Percentiles rank a stretch among this genome's conserved stretches.
These are phyloP conservation scores for Astrocystis sublimbata DNA, from an alignment of 495 filamentous ascomycete species.

Conservation along the genomic window DNA sequence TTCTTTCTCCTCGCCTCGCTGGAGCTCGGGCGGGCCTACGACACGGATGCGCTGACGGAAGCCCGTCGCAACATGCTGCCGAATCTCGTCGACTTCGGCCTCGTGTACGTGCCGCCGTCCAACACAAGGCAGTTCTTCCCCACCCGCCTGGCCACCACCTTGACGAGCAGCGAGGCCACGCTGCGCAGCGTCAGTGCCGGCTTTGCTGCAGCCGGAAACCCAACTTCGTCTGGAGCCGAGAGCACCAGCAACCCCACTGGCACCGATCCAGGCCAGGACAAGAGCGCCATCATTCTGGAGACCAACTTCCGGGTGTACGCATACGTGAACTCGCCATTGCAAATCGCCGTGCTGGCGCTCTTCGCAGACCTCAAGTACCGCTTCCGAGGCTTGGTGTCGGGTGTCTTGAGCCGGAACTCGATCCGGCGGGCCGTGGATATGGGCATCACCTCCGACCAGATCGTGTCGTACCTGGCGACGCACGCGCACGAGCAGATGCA, in stretches of 20 bases:
- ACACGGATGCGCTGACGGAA: constrained; percentile 72
- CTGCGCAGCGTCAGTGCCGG: constrained; percentile 61
- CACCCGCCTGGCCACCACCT: constrained; percentile 89
- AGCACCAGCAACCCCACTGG: constrained; percentile 29
- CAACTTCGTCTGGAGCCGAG: constrained; percentile 47
- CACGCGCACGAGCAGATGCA: constrained; percentile 93
- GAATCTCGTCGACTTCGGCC: constrained; percentile 84
- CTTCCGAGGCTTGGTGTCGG: constrained; percentile 89
- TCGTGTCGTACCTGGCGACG: constrained; percentile 81
- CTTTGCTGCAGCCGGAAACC: constrained; percentile 47
- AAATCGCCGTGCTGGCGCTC: constrained; percentile 90
- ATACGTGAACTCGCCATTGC: constrained; percentile 87
- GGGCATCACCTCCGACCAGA: constrained; percentile 93
- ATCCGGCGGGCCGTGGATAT: constrained; percentile 81
- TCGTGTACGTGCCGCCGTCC: constrained; percentile 69
- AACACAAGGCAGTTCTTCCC: constrained; percentile 78
- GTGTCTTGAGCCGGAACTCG: constrained; percentile 81
- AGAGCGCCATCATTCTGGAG: constrained; percentile 92
- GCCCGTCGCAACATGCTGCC: constrained; percentile 84
- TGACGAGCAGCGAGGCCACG: constrained; percentile 77
- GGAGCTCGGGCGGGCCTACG: constrained; percentile 87
- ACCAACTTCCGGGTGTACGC: constrained; percentile 99
- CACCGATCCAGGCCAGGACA: constrained; percentile 44
- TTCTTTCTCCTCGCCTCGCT: constrained; percentile 93
- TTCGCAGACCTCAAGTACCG: constrained; percentile 83